Evolutionary conservation across 768 basidiomycete genomes (phyloP), one percentile per base, ranked within the genome.

Genomic region (Pisolithus orientalis): DNA sequence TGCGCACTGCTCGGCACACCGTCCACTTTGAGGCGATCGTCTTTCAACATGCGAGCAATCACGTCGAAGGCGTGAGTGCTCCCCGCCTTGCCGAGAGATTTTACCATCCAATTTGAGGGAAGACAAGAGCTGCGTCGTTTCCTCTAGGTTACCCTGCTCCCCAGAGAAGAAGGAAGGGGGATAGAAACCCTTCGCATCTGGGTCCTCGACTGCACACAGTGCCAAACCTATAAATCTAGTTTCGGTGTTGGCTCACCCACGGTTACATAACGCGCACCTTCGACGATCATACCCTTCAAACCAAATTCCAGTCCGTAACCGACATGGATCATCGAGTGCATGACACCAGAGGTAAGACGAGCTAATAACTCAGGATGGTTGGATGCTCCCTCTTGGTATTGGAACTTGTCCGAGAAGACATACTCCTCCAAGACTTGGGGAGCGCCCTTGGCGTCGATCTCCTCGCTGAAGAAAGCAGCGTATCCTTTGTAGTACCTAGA

Each of bases 301-400:
- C 75, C 75, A 53, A 87, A 85, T 63, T 87, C 87, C 3, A 72
- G 53, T 0, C 84, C 85, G 57, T 80, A 76, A 2, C 82, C 84
- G 7, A 69, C 57, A 59, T 86, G 82, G 43, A 87, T 86, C 50
- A 85, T 42, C 0, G 85, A 75, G 56, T 88, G 87, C 2, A 86
- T 4, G 25, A 87, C 56, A 0, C 76, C 80, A 0, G 72, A 66
- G 14, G 53, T 27, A 49, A 81, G 71, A 16, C 82, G 77, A 48
- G 66, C 70, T 6, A 86, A 62, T 79, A 87, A 80, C 52, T 74
- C 67, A 0, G 79, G 80, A 24, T 77, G 73, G 2, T 53, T 3
- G 0, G 39, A 39, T 2, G 34, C 45, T 24, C 59, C 63, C 13
- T 57, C 5, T 39, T 42, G 54, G 16, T 54, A 58, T 37, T 64